Evolutionary conservation across 1,139 yeast genomes (phyloP), one percentile per base, ranked within the genome.

Genomic region (Arxiozyma slooffiae): DNA sequence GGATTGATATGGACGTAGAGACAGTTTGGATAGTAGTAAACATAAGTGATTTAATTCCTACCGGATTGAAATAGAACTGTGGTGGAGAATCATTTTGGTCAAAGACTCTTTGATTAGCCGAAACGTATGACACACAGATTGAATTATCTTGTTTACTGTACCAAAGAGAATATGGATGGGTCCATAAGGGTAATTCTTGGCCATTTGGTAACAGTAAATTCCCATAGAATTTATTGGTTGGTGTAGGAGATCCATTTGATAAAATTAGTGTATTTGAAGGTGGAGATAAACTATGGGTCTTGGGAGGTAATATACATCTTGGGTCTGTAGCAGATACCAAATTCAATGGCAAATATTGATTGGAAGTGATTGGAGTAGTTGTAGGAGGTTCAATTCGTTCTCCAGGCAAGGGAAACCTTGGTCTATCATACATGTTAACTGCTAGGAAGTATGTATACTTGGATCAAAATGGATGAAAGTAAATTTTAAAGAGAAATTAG

Each of bases 101-200:
- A 64, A 72, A 82, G 0, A 83, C 89, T 56, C 81, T 74, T 54
- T 81, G 78, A 4, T 74, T 62, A 1, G 72, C 72, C n/a, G 74
- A 69, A 3, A 82, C 77, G 59, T 86, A 89, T 44, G 85, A 38
- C 7, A 38, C 37, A 20, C 42, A 38, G 30, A 45, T 24, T 14
- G 42, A 38, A 17, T 45, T 17, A 14, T 45, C 38, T 18, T 39
- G 42, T 7, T 38, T 39, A 26, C 42, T 45, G 16, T 45, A 45
- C 82, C 87, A 86, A 43, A 88, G 67, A 1, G 88, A 81, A 62
- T 86, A 88, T 1, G 97, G 97, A 60, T 83, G 89, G 1, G 95
- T 79, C 82, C 86, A 87, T 4, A 82, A 77, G 2, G 78, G 83
- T 50, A 78, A 69, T 11, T 77, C 76, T 62, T 85, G 92, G 8